Percentiles rank a stretch among this genome's conserved stretches.
phyloP scores from a whole-genome alignment of 2,329 filamentous ascomycete genomes.

The Pseudogymnoascus sp. region DNA sequence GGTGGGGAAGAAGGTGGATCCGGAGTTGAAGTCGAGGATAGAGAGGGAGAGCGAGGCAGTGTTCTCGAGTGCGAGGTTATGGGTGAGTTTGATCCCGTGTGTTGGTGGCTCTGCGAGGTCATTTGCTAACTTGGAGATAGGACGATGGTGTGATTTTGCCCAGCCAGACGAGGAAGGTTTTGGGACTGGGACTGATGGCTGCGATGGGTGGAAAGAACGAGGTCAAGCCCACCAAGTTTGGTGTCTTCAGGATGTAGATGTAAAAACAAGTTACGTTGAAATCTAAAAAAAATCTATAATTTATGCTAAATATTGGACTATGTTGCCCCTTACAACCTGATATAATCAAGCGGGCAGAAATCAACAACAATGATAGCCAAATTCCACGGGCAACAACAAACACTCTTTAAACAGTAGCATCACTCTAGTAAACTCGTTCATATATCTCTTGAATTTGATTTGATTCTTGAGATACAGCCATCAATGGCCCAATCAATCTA shows the following conservation, averaged over 20 bases:
- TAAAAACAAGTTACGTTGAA: not conserved
- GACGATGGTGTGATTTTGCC: constrained; percentile 77
- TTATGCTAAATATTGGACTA: not conserved
- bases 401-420: not conserved
- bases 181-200: constrained; percentile 66
- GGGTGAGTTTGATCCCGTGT: constrained; percentile 52
- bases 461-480: constrained; percentile 6
- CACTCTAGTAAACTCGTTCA: not conserved
- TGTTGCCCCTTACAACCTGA: not conserved
- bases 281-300: not conserved
- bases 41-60: constrained; percentile 84
- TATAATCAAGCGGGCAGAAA: not conserved
- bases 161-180: constrained; percentile 65
- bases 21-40: constrained; percentile 74
- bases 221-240: constrained; percentile 61
- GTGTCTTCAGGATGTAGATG: constrained; percentile 73
- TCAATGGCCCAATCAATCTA: not conserved
- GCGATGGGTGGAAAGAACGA: constrained; percentile 63
- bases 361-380: not conserved
- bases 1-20: constrained; percentile 77
- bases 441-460: not conserved
- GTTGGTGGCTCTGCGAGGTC: constrained; percentile 34
- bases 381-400: not conserved
- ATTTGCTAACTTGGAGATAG: constrained; percentile 32
- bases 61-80: constrained; percentile 82